A percentile compares a stretch with the other conserved stretches of the same genome.
These are phyloP conservation scores for Cupressus sempervirens DNA, from an alignment of 75 land plant genomes.

Conservation along the genomic window DNA sequence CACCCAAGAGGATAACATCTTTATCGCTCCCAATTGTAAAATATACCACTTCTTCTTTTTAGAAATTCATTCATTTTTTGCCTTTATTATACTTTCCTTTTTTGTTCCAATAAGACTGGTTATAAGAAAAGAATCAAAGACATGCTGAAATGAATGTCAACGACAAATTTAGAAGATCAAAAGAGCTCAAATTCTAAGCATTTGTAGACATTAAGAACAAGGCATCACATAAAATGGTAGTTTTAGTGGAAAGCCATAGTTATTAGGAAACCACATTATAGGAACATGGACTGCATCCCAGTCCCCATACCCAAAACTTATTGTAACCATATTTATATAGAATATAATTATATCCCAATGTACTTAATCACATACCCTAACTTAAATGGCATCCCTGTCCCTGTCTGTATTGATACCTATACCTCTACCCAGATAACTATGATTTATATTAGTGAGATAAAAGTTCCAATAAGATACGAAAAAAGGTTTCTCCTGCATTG, in stretches of 20 bases:
- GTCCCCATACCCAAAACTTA: too few relatives aligned
- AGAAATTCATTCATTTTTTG: neutral
- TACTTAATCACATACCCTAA: too few relatives aligned
- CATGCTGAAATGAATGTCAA: neutral
- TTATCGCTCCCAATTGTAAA: neutral
- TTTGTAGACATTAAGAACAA: neutral
- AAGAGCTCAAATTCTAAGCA: neutral
- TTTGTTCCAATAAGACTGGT: constrained; percentile 4
- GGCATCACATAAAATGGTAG: neutral
- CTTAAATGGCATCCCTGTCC: too few relatives aligned
- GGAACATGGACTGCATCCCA: too few relatives aligned
- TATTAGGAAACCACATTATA: too few relatives aligned
- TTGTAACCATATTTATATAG: too few relatives aligned
- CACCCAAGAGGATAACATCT: neutral
- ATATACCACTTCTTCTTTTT: neutral
- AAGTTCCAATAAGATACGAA: neutral
- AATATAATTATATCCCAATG: too few relatives aligned
- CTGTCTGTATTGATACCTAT: too few relatives aligned
- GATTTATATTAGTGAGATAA: neutral
- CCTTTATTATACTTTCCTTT: neutral
- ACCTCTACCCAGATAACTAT: too few relatives aligned
- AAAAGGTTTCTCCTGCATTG: neutral
- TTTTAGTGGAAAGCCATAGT: neutral
- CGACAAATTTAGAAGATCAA: neutral
- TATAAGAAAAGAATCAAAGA: neutral